phyloP scores from a whole-genome alignment of 768 basidiomycete genomes.

The Pleurotus pulmonarius region DNA sequence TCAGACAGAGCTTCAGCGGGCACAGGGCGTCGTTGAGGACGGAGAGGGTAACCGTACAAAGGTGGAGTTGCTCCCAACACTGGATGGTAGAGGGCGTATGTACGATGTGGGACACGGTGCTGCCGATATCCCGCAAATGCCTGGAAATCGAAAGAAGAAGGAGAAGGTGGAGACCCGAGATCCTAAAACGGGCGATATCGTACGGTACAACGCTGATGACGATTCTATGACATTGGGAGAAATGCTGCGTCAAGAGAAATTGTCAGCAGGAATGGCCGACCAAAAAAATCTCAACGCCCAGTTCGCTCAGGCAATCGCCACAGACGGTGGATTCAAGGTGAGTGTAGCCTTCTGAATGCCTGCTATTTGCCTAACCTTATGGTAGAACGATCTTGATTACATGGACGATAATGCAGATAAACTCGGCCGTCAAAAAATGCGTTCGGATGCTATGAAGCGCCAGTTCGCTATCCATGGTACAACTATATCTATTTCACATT shows the following conservation, averaged over 20 bases:
- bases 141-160: slow-evolving; percentile 79
- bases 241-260: slow-evolving; percentile 89
- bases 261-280: slow-evolving; percentile 84
- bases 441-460: slow-evolving; percentile 92
- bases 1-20: slow-evolving; percentile 58
- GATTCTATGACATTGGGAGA: slow-evolving; percentile 84
- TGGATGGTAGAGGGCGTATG: slow-evolving; percentile 78
- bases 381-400: slow-evolving; percentile 84
- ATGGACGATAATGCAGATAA: slow-evolving; percentile 96
- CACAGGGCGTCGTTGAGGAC: slow-evolving; percentile 38
- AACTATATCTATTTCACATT: background rate
- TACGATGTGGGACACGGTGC: slow-evolving; percentile 90
- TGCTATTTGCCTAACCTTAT: background rate
- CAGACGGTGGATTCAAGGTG: slow-evolving; percentile 86
- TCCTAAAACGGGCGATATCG: slow-evolving; percentile 82
- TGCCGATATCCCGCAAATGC: slow-evolving; percentile 44
- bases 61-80: slow-evolving; percentile 84
- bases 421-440: slow-evolving; percentile 91
- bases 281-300: slow-evolving; percentile 91
- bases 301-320: slow-evolving; percentile 83
- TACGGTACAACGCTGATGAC: slow-evolving; percentile 90
- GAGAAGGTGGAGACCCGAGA: slow-evolving; percentile 87
- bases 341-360: background rate
- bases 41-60: slow-evolving; percentile 44
- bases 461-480: slow-evolving; percentile 94